Percentiles rank a stretch among this genome's conserved stretches.
These are phyloP conservation scores for Fusarium transvaalense DNA, from an alignment of 2,329 filamentous ascomycete genomes.

Conservation along the genomic window DNA sequence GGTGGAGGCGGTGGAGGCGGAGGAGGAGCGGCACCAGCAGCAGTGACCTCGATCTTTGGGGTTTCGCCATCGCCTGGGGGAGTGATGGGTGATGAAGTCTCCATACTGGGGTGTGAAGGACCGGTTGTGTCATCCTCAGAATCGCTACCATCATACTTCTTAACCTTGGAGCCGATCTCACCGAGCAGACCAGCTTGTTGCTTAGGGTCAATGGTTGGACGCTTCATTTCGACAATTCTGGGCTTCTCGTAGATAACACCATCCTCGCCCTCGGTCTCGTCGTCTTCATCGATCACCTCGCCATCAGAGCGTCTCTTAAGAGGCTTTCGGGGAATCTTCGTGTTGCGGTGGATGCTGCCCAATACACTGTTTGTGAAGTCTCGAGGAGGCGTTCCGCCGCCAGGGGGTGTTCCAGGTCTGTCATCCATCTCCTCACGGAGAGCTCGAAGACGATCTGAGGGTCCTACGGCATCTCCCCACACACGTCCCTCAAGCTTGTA, in stretches of 20 bases:
- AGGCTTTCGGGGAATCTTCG: constrained; percentile 68
- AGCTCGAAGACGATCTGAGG: constrained; percentile 91
- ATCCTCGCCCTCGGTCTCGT: constrained; percentile 63
- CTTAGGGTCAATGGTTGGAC: constrained; percentile 74
- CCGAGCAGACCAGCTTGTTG: constrained; percentile 74
- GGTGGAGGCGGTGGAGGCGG: constrained; percentile 36
- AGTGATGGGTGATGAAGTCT: constrained; percentile 75
- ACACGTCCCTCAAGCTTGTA: constrained; percentile 95
- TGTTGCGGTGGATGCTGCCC: constrained; percentile 75
- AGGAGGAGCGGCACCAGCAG: constrained; percentile 51
- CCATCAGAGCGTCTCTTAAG: constrained; percentile 57
- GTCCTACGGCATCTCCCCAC: constrained; percentile 84
- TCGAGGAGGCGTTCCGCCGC: constrained; percentile 64
- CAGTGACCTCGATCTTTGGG: constrained; percentile 71
- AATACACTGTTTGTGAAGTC: constrained; percentile 80
- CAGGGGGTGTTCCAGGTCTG: constrained; percentile 63
- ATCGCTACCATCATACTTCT: constrained; percentile 78
- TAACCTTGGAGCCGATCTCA: constrained; percentile 82
- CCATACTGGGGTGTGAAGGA: constrained; percentile 79
- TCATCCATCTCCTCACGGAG: constrained; percentile 95
- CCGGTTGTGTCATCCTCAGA: constrained; percentile 80
- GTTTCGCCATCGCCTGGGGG: constrained; percentile 72
- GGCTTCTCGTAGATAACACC: constrained; percentile 78
- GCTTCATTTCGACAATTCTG: constrained; percentile 80
- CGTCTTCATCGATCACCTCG: constrained; percentile 64